These are phyloP conservation scores for Cylindrodendrum hubeiense DNA, from an alignment of 2,329 filamentous ascomycete genomes.

Conservation along the genomic window DNA sequence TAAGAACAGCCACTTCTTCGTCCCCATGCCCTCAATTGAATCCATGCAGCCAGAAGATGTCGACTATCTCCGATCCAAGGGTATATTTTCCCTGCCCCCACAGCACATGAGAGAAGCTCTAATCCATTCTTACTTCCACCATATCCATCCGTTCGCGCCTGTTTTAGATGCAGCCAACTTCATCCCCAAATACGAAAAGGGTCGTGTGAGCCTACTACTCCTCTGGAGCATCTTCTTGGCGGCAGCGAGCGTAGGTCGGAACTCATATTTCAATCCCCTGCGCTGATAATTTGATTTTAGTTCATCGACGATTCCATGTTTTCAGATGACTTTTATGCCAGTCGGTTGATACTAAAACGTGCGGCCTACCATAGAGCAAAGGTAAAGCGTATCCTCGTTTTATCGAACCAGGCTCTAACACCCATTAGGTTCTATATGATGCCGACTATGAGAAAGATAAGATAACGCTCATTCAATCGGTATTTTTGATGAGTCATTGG, in stretches of 20 bases:
- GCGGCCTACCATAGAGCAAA: constrained; percentile 29
- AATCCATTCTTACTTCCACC: constrained; percentile 39
- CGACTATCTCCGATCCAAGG: constrained; percentile 28
- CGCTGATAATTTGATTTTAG: constrained; percentile 8
- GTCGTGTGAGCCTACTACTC: constrained; percentile 34
- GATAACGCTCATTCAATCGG: constrained; percentile 55
- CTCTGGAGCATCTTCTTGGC: constrained; percentile 48
- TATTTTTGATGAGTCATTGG: constrained; percentile 57
- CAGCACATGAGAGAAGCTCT: constrained; percentile 28
- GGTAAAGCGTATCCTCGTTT: background rate
- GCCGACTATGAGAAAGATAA: constrained; percentile 54
- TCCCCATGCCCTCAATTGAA: constrained; percentile 22
- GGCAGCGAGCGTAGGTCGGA: constrained; percentile 46
- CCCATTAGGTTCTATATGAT: constrained; percentile 44
- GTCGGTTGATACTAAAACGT: constrained; percentile 24
- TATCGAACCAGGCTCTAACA: background rate
- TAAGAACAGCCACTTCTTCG: constrained; percentile 23
- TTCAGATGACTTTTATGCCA: constrained; percentile 4
- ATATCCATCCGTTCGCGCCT: constrained; percentile 42
- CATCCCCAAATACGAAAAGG: constrained; percentile 28
- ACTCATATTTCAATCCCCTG: too few species aligned
- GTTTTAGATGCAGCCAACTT: constrained; percentile 39
- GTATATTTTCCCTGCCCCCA: constrained; percentile 32
- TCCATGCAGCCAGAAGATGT: constrained; percentile 22
- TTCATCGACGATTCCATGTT: constrained; percentile 19